phyloP scores from a whole-genome alignment of 2,329 filamentous ascomycete genomes.

The Aspergillus pseudotamarii region DNA sequence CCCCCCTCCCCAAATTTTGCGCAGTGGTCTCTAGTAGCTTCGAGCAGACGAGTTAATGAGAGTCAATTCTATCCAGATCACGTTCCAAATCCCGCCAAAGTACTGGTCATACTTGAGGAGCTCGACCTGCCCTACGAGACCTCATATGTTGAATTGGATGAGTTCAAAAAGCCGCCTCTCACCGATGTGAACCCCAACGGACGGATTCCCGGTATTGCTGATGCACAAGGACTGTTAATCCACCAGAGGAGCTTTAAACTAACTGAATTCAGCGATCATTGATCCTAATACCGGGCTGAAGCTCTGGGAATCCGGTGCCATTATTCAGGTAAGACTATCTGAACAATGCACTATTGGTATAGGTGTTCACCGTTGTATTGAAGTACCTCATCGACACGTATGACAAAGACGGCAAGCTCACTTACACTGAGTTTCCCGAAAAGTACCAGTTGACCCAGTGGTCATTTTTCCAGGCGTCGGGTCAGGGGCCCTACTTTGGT shows the following conservation, averaged over 20 bases:
- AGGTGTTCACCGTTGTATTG: slow-evolving; percentile 15
- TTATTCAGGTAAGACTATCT: slow-evolving; percentile 16
- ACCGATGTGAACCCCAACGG: background rate
- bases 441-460: slow-evolving; percentile 41
- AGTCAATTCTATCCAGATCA: too few species aligned
- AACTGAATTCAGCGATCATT: too few species aligned
- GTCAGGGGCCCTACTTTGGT: slow-evolving; percentile 55
- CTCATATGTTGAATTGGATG: background rate
- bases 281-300: background rate
- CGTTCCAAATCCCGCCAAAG: background rate
- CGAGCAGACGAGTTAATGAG: too few species aligned
- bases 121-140: background rate
- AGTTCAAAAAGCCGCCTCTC: background rate
- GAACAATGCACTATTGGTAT: too few species aligned
- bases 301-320: slow-evolving; percentile 24
- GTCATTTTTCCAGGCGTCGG: slow-evolving; percentile 50
- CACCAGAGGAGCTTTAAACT: too few species aligned
- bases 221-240: background rate
- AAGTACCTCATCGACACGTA: slow-evolving; percentile 50
- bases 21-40: too few species aligned
- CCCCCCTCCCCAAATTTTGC: too few species aligned
- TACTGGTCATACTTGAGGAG: background rate
- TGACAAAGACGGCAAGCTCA: slow-evolving; percentile 44
- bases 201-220: background rate
- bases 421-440: slow-evolving; percentile 43